Evolutionary conservation across 164 flowering plant genomes (phyloP).

Genomic region (Paratinospora sagittata): DNA sequence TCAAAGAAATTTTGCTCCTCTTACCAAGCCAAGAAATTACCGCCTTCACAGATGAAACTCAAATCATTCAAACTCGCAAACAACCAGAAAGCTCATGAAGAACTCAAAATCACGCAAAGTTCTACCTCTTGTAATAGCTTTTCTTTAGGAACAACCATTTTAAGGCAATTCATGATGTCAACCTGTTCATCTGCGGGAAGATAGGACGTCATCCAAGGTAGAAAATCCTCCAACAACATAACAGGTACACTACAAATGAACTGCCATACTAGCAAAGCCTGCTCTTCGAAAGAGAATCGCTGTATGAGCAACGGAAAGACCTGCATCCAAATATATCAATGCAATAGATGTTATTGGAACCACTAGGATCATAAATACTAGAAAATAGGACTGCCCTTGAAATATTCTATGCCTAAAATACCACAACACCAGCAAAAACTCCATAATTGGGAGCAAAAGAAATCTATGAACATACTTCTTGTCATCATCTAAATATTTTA

Average conservation of each 20-base stretch:
- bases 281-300: constrained; percentile 55
- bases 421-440: too few species aligned
- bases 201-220: constrained; percentile 71
- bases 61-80: constrained; percentile 5
- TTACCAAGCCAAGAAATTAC: constrained; percentile 55
- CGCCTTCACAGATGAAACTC: constrained; percentile 41
- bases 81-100: constrained; percentile 4
- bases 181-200: constrained; percentile 43
- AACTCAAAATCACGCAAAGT: constrained; percentile 1
- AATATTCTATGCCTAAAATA: too few species aligned
- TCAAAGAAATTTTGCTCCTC: constrained; percentile 19
- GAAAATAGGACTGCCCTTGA: too few species aligned
- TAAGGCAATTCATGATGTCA: constrained; percentile 37
- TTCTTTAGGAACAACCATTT: constrained; percentile 55
- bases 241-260: constrained; percentile 73
- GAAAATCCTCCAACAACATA: constrained; percentile 49
- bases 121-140: constrained; percentile 62
- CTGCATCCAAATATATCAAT: constrained; percentile 38
- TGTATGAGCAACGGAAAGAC: constrained; percentile 64
- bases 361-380: too few species aligned
- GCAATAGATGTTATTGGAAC: not conserved
- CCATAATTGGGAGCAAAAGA: too few species aligned
- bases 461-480: too few species aligned
- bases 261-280: constrained; percentile 78
- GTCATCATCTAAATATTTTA: too few species aligned